phyloP scores from a whole-genome alignment of 768 basidiomycete genomes.

The Galerina marginata region DNA sequence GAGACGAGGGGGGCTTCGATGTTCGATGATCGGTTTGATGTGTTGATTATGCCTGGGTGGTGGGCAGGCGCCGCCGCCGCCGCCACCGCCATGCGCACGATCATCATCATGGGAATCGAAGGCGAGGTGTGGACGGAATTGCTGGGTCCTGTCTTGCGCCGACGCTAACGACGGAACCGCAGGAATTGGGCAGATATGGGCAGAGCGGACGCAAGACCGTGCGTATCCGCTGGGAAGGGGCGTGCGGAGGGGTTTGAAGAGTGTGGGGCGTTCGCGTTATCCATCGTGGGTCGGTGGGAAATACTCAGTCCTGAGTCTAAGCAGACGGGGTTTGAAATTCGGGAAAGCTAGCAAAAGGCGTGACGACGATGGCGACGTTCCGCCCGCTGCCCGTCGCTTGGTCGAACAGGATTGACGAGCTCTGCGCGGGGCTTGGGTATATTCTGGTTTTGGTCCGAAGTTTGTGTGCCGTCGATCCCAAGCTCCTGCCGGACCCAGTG shows the following conservation, averaged over 20 bases:
- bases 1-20: not conserved
- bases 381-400: conserved; percentile 74
- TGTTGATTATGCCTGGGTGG: not conserved
- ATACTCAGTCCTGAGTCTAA: no score
- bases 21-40: not conserved
- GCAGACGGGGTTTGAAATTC: no score
- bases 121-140: no score
- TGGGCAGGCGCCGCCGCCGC: not conserved
- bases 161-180: no score
- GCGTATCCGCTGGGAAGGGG: no score
- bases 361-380: conserved; percentile 68
- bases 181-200: no score
- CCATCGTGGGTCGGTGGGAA: no score
- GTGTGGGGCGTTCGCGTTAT: no score
- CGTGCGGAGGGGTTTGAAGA: no score
- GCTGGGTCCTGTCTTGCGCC: no score
- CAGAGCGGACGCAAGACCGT: no score
- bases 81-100: not conserved
- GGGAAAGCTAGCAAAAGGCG: conserved; percentile 24
- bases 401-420: conserved; percentile 71
- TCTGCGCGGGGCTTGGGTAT: conserved; percentile 34
- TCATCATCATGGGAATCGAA: not conserved
- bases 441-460: not conserved
- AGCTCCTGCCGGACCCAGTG: conserved; percentile 49
- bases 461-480: not conserved